These are phyloP conservation scores for Paramecium primaurelia DNA, from an alignment of 73 alveolate genomes.

Conservation along the genomic window DNA sequence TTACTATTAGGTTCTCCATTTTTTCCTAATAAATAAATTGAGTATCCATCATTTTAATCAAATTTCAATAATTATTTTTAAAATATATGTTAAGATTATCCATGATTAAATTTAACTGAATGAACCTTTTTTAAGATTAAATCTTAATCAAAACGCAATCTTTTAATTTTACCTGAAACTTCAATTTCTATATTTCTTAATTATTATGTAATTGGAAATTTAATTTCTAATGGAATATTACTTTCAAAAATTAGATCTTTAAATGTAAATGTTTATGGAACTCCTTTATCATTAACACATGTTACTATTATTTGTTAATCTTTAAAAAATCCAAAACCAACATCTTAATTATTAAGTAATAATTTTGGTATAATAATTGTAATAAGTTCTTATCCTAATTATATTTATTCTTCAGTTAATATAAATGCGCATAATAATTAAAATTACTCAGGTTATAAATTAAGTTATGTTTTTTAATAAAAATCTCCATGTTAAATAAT, in stretches of 20 bases:
- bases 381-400: neutral
- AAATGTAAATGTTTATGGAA: neutral
- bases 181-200: neutral
- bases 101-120: neutral
- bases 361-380: neutral
- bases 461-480: neutral
- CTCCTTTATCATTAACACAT: neutral
- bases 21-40: neutral
- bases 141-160: neutral
- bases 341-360: neutral
- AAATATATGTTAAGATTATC: neutral
- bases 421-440: slow-evolving; percentile 58
- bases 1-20: slow-evolving; percentile 1
- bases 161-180: neutral
- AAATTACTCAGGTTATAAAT: slow-evolving; percentile 51
- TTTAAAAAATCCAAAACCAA: neutral
- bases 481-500: slow-evolving; percentile 57
- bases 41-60: neutral
- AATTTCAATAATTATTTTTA: neutral
- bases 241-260: slow-evolving; percentile 57
- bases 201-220: slow-evolving; percentile 36
- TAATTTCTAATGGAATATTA: slow-evolving; percentile 59
- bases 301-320: neutral
- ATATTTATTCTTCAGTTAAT: neutral
- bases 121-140: neutral